Conservation (phyloP, 371 early-diverging fungal species). For the Zychaea mexicana region DNA sequence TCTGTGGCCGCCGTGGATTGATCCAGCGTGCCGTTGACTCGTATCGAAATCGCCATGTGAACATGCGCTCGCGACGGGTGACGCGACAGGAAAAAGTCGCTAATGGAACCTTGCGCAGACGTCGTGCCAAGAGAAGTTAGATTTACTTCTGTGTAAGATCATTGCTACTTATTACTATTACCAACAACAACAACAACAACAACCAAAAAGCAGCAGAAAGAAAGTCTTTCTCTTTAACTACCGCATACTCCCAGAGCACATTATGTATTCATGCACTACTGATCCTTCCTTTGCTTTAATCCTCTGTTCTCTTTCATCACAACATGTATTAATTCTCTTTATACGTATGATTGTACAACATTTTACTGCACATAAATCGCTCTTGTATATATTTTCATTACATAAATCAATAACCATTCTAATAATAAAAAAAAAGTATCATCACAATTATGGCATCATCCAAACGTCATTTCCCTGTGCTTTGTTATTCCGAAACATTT, state of each 20-base stretch:
- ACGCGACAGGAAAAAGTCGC: slow-evolving; percentile 75
- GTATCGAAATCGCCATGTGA: slow-evolving; percentile 83
- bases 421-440: no score
- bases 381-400: background rate
- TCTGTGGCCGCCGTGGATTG: slow-evolving; percentile 83
- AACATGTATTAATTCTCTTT: background rate
- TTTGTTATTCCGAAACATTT: no score
- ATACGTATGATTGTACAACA: no score
- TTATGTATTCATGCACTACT: no score
- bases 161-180: no score
- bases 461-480: background rate
- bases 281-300: background rate
- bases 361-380: no score
- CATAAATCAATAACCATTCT: background rate
- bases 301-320: background rate
- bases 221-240: no score
- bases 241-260: no score
- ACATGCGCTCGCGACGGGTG: slow-evolving; percentile 73
- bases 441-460: no score
- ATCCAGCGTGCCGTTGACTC: slow-evolving; percentile 93
- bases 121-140: slow-evolving; percentile 27
- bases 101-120: slow-evolving; percentile 65
- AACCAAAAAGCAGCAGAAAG: background rate
- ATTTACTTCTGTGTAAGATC: slow-evolving; percentile 2
- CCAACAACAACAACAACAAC: background rate